Base-by-base conservation (phyloP, 805 yeast species). In the Metschnikowia lunata region DNA sequence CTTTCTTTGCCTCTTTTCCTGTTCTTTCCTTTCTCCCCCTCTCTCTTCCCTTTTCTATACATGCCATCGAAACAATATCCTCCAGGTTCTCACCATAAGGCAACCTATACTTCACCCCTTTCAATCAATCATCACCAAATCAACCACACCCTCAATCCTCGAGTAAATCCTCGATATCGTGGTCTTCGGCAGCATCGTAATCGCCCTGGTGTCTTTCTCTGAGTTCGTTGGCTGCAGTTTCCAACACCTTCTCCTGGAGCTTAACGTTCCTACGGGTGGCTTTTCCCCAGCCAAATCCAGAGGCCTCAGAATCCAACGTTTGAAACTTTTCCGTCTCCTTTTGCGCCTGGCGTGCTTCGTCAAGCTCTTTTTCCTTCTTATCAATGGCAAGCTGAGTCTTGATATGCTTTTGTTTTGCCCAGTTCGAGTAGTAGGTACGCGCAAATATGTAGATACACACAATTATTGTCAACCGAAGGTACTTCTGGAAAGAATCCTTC, bases 261-360 rank as follows among this genome's bases (percentile, higher is more conserved):
- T 78, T 76, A 34, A 78, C 79, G 46, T 71, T 72, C 51, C 71
- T 69, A 68, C 90, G 76, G 6, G 90, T 84, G 57, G 75, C 74
- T 60, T 85, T 85, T 43, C 93, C 93, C 88, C 89, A 85, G 27
- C 93, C 91, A 70, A 85, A 85, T 6, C 72, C 51, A 32, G 66
- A 59, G 30, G 80, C 80, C 52, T 69, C 73, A 10, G 51, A 39
- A 36, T 61, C 57, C 51, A 70, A 59, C 39, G 51, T 44, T 34
- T 67, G 66, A 35, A 68, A 61, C 38, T 69, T 62, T 28, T 67
- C 72, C 14, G 38, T 38, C 31, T 36, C 39, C 35, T 47, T 36
- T 30, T 60, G 56, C 27, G 60, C 65, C 23, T 66, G 71, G 29
- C 58, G 56, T 26, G 62, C 67, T 11, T 67, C 67, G 34, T 65